Evolutionary conservation across 2,329 filamentous ascomycete species (phyloP).

Genomic region (Alternaria alternata): DNA sequence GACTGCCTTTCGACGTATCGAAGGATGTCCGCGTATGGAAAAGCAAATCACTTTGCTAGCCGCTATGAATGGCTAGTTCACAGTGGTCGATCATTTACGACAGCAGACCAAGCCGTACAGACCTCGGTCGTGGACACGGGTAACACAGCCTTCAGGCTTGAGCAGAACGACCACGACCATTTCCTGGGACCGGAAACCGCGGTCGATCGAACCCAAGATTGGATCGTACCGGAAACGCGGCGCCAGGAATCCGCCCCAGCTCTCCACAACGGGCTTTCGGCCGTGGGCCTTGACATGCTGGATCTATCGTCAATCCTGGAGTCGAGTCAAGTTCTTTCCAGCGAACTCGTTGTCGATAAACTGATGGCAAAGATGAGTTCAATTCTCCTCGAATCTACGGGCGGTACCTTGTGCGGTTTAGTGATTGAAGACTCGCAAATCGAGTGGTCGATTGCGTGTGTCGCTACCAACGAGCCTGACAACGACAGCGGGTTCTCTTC

Average conservation of each 20-base stretch:
- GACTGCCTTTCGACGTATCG: slow-evolving; percentile 74
- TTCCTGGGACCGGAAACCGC: slow-evolving; percentile 50
- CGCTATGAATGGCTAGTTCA: slow-evolving; percentile 74
- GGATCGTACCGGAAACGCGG: slow-evolving; percentile 56
- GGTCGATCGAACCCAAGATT: slow-evolving; percentile 58
- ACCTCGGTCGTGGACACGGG: slow-evolving; percentile 67
- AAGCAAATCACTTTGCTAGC: slow-evolving; percentile 72
- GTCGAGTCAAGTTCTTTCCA: slow-evolving; percentile 81
- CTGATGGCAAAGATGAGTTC: slow-evolving; percentile 82
- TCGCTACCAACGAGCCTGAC: slow-evolving; percentile 70
- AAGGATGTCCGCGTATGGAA: slow-evolving; percentile 72
- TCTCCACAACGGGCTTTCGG: slow-evolving; percentile 70
- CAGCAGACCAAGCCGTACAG: slow-evolving; percentile 71
- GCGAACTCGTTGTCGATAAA: slow-evolving; percentile 77
- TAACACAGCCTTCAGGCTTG: slow-evolving; percentile 53
- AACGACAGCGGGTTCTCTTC: slow-evolving; percentile 27
- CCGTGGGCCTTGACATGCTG: slow-evolving; percentile 77
- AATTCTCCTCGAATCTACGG: slow-evolving; percentile 80
- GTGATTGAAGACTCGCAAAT: slow-evolving; percentile 73
- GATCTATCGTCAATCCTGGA: slow-evolving; percentile 80
- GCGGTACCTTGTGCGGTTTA: slow-evolving; percentile 76
- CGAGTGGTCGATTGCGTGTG: slow-evolving; percentile 76
- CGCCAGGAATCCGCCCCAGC: slow-evolving; percentile 57
- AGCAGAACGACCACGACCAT: slow-evolving; percentile 54
- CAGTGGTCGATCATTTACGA: slow-evolving; percentile 67